Conservation (phyloP, 306 rosid genomes). For the Sesbania bispinosa region DNA sequence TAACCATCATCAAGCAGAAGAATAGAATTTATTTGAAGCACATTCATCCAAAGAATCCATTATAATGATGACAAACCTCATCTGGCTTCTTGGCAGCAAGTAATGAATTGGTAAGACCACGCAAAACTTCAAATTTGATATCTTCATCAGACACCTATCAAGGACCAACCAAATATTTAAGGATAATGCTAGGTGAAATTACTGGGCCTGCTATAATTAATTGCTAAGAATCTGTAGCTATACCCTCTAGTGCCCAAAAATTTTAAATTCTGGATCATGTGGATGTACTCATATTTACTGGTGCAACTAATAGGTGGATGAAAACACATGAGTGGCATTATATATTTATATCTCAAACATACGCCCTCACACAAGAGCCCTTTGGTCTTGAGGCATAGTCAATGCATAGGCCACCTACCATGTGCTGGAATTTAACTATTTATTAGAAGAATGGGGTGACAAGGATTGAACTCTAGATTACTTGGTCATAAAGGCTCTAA, state of each 20-base stretch:
- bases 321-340: not conserved
- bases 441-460: not conserved
- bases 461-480: not conserved
- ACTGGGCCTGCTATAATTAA: not conserved
- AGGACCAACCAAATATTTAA: conserved; percentile 16
- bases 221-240: not conserved
- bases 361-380: not conserved
- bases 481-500: not conserved
- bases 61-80: conserved; percentile 57
- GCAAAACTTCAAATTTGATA: conserved; percentile 72
- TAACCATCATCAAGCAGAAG: conserved; percentile 11
- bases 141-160: conserved; percentile 68
- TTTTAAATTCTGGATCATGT: conserved; percentile 7
- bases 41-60: conserved; percentile 10
- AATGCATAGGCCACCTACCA: not conserved
- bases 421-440: not conserved
- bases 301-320: conserved; percentile 6
- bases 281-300: conserved; percentile 8
- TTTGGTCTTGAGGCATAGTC: not conserved
- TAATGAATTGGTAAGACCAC: conserved; percentile 77
- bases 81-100: conserved; percentile 90
- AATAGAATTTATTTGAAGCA: not conserved
- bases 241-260: not conserved
- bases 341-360: not conserved
- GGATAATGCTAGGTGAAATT: conserved; percentile 7